Conservation (phyloP, 225 moss, liverwort and hornwort genomes). For the Bryum argenteum region DNA sequence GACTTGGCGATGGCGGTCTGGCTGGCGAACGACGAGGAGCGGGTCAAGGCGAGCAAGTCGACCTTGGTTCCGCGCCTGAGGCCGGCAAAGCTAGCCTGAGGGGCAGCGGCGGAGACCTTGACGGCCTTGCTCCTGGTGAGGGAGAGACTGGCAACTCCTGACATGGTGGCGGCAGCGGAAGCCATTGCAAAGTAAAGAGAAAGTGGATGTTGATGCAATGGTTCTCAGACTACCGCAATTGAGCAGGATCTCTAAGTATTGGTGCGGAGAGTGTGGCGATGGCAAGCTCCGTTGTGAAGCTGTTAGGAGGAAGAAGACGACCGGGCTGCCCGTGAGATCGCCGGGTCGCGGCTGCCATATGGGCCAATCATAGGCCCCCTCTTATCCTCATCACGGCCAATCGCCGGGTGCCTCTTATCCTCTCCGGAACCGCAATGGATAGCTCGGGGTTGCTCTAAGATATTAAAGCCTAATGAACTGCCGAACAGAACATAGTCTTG, state of each 20-base stretch:
- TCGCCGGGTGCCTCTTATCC: slow-evolving; percentile 23
- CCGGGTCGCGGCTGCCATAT: background rate
- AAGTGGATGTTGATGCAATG: background rate
- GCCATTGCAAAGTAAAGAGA: slow-evolving; percentile 46
- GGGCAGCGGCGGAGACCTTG: slow-evolving; percentile 35
- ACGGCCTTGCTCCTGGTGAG: slow-evolving; percentile 39
- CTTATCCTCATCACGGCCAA: slow-evolving; percentile 32
- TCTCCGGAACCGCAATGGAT: background rate
- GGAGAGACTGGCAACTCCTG: slow-evolving; percentile 52
- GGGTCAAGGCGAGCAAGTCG: slow-evolving; percentile 40
- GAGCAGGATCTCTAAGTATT: background rate
- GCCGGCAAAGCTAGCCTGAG: slow-evolving; percentile 60
- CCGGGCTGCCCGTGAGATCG: background rate
- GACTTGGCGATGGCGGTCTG: slow-evolving; percentile 39
- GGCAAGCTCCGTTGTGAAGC: slow-evolving; percentile 23
- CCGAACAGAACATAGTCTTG: background rate
- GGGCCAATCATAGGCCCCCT: slow-evolving; percentile 15
- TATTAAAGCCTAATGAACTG: background rate
- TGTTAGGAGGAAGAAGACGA: slow-evolving; percentile 18
- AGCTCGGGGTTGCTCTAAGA: background rate
- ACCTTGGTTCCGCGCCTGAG: slow-evolving; percentile 54
- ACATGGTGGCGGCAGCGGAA: slow-evolving; percentile 57
- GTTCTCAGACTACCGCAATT: too few species aligned
- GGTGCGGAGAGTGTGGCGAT: slow-evolving; percentile 31
- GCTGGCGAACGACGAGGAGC: slow-evolving; percentile 52